A percentile compares a stretch with the other conserved stretches of the same genome.
Conservation (phyloP, 441 rosid species). For the Aleurites moluccanus region DNA sequence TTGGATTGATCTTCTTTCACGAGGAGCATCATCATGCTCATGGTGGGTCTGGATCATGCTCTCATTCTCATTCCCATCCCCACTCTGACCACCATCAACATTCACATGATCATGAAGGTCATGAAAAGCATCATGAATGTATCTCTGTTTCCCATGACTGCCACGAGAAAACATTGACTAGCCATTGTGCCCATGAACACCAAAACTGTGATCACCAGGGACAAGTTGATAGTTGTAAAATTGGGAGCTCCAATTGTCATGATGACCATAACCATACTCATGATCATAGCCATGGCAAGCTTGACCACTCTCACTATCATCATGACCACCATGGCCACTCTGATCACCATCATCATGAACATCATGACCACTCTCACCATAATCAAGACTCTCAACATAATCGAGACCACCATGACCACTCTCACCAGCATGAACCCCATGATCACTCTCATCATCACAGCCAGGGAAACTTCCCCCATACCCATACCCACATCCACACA, state of each 20-base stretch:
- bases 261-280: conserved; percentile 9
- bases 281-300: conserved; percentile 1
- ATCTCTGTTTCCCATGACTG: conserved; percentile 32
- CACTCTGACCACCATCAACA: conserved; percentile 31
- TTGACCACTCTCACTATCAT: conserved; percentile 17
- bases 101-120: conserved; percentile 34
- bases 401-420: too few species aligned
- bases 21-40: conserved; percentile 99
- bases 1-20: conserved; percentile 90
- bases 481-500: conserved; percentile 9
- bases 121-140: conserved; percentile 34
- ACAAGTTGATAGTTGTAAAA: conserved; percentile 4
- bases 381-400: too few species aligned
- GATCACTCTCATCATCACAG: conserved; percentile 18
- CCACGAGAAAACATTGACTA: conserved; percentile 34
- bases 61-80: conserved; percentile 47
- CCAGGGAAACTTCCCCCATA: conserved; percentile 15
- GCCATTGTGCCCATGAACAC: conserved; percentile 34
- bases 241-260: conserved; percentile 8
- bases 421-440: conserved; percentile 16
- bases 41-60: conserved; percentile 75
- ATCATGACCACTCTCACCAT: conserved; percentile 18
- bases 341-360: conserved; percentile 16
- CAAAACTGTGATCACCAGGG: conserved; percentile 19
- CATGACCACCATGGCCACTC: neutral